A percentile compares a stretch with the other conserved stretches of the same genome.
phyloP scores from a whole-genome alignment of 116 monocot genomes.

The Dioscorea cayenensis region DNA sequence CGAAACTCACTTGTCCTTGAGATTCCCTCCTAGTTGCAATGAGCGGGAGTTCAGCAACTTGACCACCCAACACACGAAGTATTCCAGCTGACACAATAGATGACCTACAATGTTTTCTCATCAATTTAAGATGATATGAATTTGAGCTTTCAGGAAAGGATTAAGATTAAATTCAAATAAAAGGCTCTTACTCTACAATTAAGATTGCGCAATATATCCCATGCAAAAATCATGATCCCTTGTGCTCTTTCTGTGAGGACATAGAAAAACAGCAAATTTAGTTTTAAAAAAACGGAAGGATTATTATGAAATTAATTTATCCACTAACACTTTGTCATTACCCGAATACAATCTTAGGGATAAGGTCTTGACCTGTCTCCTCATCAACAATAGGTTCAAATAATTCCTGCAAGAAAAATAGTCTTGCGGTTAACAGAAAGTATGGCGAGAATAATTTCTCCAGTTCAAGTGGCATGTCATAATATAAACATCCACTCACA shows the following conservation, averaged over 20 bases:
- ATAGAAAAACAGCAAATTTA: not conserved
- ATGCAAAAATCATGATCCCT: slow-evolving; percentile 65
- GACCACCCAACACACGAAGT: slow-evolving; percentile 70
- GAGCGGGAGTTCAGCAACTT: slow-evolving; percentile 82
- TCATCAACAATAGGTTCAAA: slow-evolving; percentile 55
- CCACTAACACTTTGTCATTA: slow-evolving; percentile 1
- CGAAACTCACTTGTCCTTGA: slow-evolving; percentile 30
- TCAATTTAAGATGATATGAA: no score
- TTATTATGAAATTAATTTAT: no score
- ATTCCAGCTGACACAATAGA: slow-evolving; percentile 76
- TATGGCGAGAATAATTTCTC: no score
- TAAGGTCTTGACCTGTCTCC: slow-evolving; percentile 36
- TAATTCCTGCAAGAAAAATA: slow-evolving; percentile 23
- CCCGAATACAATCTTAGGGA: slow-evolving; percentile 58
- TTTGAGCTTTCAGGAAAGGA: no score
- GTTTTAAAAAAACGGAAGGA: no score
- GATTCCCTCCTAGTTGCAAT: slow-evolving; percentile 68
- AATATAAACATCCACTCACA: slow-evolving; percentile 18
- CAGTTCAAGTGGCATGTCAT: no score
- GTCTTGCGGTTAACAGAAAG: no score
- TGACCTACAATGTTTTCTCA: slow-evolving; percentile 33
- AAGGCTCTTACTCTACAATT: slow-evolving; percentile 7
- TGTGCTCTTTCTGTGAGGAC: slow-evolving; percentile 37
- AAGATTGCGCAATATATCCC: slow-evolving; percentile 82
- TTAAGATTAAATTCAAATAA: not conserved